Evolutionary conservation across 2,329 filamentous ascomycete species (phyloP).

Genomic region (Xylariaceae sp.): DNA sequence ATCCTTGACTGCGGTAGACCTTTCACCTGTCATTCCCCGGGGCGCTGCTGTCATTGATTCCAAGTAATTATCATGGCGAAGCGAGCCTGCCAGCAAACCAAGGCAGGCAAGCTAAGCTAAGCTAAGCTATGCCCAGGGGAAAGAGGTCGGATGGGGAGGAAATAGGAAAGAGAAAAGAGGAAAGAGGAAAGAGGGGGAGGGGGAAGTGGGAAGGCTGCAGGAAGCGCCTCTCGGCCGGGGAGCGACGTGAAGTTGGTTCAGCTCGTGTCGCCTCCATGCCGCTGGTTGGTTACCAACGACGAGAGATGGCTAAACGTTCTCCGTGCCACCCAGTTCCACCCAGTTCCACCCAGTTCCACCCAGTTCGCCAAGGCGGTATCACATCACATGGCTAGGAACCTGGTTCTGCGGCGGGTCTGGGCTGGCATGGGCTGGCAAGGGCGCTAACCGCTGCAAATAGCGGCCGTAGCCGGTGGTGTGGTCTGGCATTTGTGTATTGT

Average conservation of each 20-base stretch:
- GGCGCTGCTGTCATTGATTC: constrained; percentile 3
- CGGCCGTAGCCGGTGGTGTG: constrained; percentile 19
- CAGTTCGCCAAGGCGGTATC: constrained; percentile 14
- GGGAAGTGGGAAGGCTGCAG: constrained; percentile 1
- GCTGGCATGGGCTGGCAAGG: not conserved
- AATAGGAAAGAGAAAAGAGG: constrained; percentile 4
- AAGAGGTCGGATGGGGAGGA: not conserved
- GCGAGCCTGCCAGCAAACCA: constrained; percentile 8
- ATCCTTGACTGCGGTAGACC: constrained; percentile 7
- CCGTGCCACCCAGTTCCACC: constrained; percentile 12
- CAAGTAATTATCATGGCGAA: constrained; percentile 12
- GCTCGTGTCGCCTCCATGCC: constrained; percentile 11
- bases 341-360: constrained; percentile 10
- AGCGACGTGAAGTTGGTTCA: constrained; percentile 14
- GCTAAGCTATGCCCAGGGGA: too few species aligned
- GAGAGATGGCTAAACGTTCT: constrained; percentile 7
- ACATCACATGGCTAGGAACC: constrained; percentile 10
- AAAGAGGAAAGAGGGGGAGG: not conserved
- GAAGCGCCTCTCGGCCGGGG: constrained; percentile 12
- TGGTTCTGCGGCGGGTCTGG: constrained; percentile 6
- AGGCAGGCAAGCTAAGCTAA: constrained; percentile 4
- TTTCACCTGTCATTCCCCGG: constrained; percentile 9
- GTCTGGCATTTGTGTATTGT: constrained; percentile 6
- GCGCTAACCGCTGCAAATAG: constrained; percentile 3
- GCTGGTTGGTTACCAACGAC: constrained; percentile 18